Evolutionary conservation across 495 filamentous ascomycete species (phyloP).

Genomic region (Neurospora pannonica): DNA sequence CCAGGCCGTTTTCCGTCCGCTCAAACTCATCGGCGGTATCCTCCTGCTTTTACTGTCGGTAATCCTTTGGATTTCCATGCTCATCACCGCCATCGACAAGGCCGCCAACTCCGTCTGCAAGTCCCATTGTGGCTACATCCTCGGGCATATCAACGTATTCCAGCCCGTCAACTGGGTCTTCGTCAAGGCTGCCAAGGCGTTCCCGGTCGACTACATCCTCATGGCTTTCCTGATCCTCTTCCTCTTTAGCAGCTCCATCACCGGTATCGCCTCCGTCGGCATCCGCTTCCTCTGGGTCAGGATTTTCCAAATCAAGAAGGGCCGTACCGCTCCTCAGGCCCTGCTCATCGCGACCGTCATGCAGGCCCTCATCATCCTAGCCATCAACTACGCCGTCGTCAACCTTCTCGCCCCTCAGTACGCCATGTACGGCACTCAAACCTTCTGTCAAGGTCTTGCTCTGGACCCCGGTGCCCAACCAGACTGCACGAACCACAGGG

Average conservation of each 20-base stretch:
- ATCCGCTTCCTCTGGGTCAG: slow-evolving; percentile 93
- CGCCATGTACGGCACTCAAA: slow-evolving; percentile 87
- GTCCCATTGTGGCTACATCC: slow-evolving; percentile 81
- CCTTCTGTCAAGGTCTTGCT: slow-evolving; percentile 67
- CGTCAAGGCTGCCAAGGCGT: slow-evolving; percentile 68
- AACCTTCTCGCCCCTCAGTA: slow-evolving; percentile 94
- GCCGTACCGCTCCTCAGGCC: slow-evolving; percentile 84
- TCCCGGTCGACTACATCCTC: slow-evolving; percentile 86
- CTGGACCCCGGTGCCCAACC: slow-evolving; percentile 49
- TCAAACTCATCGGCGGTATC: slow-evolving; percentile 80
- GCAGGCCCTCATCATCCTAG: slow-evolving; percentile 77
- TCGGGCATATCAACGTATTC: slow-evolving; percentile 85
- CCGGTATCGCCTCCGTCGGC: slow-evolving; percentile 75
- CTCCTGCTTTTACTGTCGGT: slow-evolving; percentile 61
- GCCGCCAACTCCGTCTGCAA: slow-evolving; percentile 91
- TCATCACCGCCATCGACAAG: slow-evolving; percentile 93
- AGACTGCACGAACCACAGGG: slow-evolving; percentile 67
- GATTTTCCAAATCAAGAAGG: slow-evolving; percentile 81
- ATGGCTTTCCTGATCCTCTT: slow-evolving; percentile 75
- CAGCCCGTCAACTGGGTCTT: slow-evolving; percentile 92
- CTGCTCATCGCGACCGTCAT: slow-evolving; percentile 86
- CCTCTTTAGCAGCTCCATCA: slow-evolving; percentile 76
- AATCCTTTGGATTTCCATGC: slow-evolving; percentile 80
- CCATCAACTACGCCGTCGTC: slow-evolving; percentile 81
- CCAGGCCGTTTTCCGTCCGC: slow-evolving; percentile 64